Percentiles rank a stretch among this genome's conserved stretches.
Evolutionary conservation across 2,329 filamentous ascomycete species (phyloP).

Genomic region (Botrytis fabae): DNA sequence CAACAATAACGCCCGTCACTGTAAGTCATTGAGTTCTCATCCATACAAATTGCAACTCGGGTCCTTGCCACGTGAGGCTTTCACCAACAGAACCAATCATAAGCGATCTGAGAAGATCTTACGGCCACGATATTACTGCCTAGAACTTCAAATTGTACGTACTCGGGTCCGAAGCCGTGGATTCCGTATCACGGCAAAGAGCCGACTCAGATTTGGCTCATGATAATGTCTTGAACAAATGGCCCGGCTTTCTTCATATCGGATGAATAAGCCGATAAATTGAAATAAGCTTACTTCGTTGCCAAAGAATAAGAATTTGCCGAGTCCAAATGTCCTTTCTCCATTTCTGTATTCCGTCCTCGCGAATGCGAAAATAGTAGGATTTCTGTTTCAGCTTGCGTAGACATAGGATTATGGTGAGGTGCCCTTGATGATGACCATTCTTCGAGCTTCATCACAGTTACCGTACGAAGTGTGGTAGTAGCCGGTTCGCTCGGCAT

Average conservation of each 20-base stretch:
- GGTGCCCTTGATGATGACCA: background rate
- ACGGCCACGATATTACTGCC: background rate
- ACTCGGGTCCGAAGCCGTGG: slow-evolving; percentile 11
- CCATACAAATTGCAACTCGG: background rate
- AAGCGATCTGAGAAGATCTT: background rate
- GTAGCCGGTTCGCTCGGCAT: background rate
- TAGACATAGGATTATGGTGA: too few relatives aligned
- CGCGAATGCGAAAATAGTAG: background rate
- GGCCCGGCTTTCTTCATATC: background rate
- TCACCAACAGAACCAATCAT: background rate
- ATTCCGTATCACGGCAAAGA: background rate
- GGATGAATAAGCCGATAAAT: background rate
- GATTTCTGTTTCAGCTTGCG: background rate
- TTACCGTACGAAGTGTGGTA: background rate
- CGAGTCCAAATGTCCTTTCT: background rate
- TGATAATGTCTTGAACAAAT: background rate
- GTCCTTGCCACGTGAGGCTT: background rate
- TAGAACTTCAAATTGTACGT: background rate
- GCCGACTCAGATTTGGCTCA: background rate
- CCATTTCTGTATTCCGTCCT: background rate
- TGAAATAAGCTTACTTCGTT: background rate
- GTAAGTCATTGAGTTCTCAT: background rate
- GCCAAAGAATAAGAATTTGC: background rate
- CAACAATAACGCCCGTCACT: background rate
- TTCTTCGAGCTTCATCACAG: background rate